Percentiles rank a stretch among this genome's conserved stretches.
Conservation (phyloP, 805 yeast species). For the Zygotorulaspora danielsina region DNA sequence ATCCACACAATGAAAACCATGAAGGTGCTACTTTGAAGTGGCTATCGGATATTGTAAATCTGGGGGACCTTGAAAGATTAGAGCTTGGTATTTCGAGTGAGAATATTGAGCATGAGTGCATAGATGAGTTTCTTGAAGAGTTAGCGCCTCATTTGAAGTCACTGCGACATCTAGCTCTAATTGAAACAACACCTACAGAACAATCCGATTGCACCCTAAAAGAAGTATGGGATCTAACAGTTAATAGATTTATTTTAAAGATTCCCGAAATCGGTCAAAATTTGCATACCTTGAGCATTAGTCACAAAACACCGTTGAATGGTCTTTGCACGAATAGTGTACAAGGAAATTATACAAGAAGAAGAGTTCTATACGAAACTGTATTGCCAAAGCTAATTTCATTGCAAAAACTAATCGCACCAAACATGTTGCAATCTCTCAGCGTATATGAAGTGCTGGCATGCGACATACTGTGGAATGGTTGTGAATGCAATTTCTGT, state of each 20-base stretch:
- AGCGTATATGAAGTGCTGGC: constrained; percentile 67
- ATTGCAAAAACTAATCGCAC: constrained; percentile 48
- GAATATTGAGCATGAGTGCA: constrained; percentile 43
- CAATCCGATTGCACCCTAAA: constrained; percentile 44
- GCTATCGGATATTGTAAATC: constrained; percentile 33
- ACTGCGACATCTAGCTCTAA: constrained; percentile 26
- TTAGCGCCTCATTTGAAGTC: constrained; percentile 35
- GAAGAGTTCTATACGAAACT: constrained; percentile 48
- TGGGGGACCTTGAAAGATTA: constrained; percentile 36
- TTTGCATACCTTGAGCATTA: constrained; percentile 45
- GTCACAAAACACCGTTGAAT: constrained; percentile 55
- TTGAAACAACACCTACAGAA: constrained; percentile 36
- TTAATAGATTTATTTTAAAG: constrained; percentile 41
- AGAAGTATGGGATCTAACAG: constrained; percentile 51
- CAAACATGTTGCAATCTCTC: constrained; percentile 55
- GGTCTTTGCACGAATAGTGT: constrained; percentile 60
- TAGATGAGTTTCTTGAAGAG: constrained; percentile 39
- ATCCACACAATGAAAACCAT: constrained; percentile 38
- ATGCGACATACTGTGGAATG: constrained; percentile 73
- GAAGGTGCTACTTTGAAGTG: constrained; percentile 33
- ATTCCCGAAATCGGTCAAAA: constrained; percentile 33
- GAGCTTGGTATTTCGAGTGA: constrained; percentile 56
- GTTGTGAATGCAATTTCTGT: constrained; percentile 64
- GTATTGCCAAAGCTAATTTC: constrained; percentile 44
- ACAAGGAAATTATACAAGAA: constrained; percentile 67